Evolutionary conservation across 2,329 filamentous ascomycete species (phyloP).

Genomic region (Monascus ruber): DNA sequence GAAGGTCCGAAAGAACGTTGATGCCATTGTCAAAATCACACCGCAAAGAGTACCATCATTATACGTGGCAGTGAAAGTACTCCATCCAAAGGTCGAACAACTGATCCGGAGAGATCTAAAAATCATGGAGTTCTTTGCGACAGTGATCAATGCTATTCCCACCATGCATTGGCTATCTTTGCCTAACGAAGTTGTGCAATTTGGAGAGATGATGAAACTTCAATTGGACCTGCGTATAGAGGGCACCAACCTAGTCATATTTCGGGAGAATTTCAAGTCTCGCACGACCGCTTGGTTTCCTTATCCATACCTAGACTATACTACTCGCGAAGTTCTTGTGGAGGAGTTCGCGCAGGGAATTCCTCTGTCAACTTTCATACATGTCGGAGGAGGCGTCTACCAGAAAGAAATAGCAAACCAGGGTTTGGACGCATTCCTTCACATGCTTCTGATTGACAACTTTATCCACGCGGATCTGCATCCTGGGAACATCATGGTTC

Average conservation of each 20-base stretch:
- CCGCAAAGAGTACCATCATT: slow-evolving; percentile 76
- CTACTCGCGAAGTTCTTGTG: slow-evolving; percentile 80
- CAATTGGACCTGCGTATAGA: slow-evolving; percentile 93
- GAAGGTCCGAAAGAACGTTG: slow-evolving; percentile 69
- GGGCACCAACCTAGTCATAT: slow-evolving; percentile 73
- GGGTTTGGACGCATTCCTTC: slow-evolving; percentile 86
- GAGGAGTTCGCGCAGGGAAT: slow-evolving; percentile 96
- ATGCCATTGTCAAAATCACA: slow-evolving; percentile 73
- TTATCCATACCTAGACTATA: slow-evolving; percentile 84
- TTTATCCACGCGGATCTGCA: slow-evolving; percentile 95
- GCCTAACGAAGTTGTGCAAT: slow-evolving; percentile 85
- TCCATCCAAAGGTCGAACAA: slow-evolving; percentile 83
- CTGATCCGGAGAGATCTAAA: slow-evolving; percentile 80
- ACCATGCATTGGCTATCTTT: slow-evolving; percentile 96
- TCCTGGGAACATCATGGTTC: slow-evolving; percentile 98
- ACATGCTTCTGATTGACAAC: slow-evolving; percentile 95
- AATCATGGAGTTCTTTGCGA: slow-evolving; percentile 90
- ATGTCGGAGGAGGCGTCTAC: slow-evolving; percentile 83
- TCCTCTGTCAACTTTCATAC: slow-evolving; percentile 77
- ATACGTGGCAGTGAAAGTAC: slow-evolving; percentile 91
- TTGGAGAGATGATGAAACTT: slow-evolving; percentile 98
- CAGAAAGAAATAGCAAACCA: slow-evolving; percentile 91
- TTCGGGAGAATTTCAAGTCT: slow-evolving; percentile 81
- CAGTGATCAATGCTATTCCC: slow-evolving; percentile 70
- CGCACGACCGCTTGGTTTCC: slow-evolving; percentile 94